Conservation (phyloP, 2,329 filamentous ascomycete species). For the Fusarium paranaense region DNA sequence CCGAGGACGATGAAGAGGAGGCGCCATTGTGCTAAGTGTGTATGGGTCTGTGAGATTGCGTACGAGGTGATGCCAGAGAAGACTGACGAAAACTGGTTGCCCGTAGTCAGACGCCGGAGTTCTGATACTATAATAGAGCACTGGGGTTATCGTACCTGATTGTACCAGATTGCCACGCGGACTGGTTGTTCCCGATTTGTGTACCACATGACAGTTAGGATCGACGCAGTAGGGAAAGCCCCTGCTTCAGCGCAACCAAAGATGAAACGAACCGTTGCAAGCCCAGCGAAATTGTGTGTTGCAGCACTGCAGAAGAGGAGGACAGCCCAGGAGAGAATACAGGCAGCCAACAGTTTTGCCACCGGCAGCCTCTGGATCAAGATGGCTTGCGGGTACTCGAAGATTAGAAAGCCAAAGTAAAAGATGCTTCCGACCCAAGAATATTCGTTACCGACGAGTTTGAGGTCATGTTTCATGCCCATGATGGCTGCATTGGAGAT, state of each 20-base stretch:
- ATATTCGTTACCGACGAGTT: neutral
- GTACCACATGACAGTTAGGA: neutral
- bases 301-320: neutral
- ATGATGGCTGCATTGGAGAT: neutral
- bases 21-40: neutral
- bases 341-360: neutral
- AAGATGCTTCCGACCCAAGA: neutral
- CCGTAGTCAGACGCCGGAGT: neutral
- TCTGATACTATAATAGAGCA: too few relatives aligned
- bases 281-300: neutral
- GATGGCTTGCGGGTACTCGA: neutral
- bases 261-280: neutral
- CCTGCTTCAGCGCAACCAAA: neutral
- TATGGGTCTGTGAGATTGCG: neutral
- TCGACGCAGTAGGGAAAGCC: neutral
- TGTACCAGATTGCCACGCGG: neutral
- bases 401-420: neutral
- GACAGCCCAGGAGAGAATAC: neutral
- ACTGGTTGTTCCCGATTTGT: neutral
- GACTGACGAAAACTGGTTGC: neutral
- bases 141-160: neutral
- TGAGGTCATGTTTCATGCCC: neutral
- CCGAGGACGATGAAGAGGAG: neutral
- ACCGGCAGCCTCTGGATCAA: neutral
- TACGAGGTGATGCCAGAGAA: neutral